These are phyloP conservation scores for Prinsepia uniflora DNA, from an alignment of 306 rosid genomes.

Conservation along the genomic window DNA sequence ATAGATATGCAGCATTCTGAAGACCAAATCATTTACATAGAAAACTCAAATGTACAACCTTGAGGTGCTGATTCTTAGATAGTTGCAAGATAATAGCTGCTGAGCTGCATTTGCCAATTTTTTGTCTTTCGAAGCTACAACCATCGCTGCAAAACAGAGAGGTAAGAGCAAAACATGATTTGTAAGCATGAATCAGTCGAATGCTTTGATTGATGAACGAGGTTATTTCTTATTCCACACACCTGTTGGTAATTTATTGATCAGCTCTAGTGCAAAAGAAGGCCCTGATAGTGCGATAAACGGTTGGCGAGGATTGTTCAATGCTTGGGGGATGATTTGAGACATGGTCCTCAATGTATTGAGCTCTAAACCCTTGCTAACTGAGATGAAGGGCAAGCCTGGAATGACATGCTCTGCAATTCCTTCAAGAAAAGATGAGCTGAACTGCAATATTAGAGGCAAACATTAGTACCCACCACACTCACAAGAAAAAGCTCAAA, in stretches of 20 bases:
- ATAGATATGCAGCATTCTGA: not conserved
- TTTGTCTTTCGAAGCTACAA: conserved; percentile 85
- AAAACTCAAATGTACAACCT: conserved; percentile 41
- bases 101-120: conserved; percentile 78
- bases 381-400: conserved; percentile 78
- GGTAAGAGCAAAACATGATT: conserved; percentile 10
- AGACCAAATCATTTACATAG: conserved; percentile 7
- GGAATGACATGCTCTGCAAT: conserved; percentile 85
- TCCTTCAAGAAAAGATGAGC: conserved; percentile 69
- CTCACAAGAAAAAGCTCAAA: not conserved
- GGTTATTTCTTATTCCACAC: not conserved
- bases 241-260: conserved; percentile 96
- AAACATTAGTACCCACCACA: conserved; percentile 18
- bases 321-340: conserved; percentile 81
- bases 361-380: conserved; percentile 90
- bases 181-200: conserved; percentile 2
- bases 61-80: conserved; percentile 91
- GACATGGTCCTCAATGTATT: conserved; percentile 90
- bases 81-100: conserved; percentile 70
- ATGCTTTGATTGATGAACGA: not conserved
- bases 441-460: conserved; percentile 60
- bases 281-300: conserved; percentile 92
- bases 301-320: conserved; percentile 85
- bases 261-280: conserved; percentile 80
- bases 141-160: conserved; percentile 68